Evolutionary conservation across 2,329 filamentous ascomycete species (phyloP), one percentile per base, ranked within the genome.

Genomic region (Arthroderma sp.): DNA sequence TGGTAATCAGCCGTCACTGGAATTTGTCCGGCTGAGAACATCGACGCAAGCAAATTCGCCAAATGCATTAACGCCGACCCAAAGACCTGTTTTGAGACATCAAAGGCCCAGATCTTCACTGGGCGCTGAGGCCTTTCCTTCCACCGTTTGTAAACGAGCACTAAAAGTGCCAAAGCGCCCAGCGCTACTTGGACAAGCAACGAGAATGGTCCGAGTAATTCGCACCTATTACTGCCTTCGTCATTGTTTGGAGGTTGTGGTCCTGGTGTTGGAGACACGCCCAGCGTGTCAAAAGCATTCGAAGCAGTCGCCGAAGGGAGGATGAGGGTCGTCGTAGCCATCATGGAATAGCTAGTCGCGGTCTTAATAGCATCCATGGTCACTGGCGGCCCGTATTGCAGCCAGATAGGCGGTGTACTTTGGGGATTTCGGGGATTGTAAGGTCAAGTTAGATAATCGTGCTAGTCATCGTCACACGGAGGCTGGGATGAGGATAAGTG

Each of bases 41-140:
- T 86, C 39, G 86, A 93, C 83, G 98, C 94, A 63, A 94, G 78
- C 43, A 98, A 74, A 60, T 98, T 98, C 54, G 88, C 85, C 38
- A 89, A 73, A 66, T 98, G 91, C 31, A 95, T 79, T 62, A 98
- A 73, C 38, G 87, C 81, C 29, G 87, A 93, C 22, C 91, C 91
- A 57, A 96, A 84, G 44, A 98, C 86, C 70, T 98, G 91, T 70
- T 98, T 98, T 30, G 86, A 94, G 27, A 81, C 91, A 60, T 98
- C 91, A 63, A 96, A 98, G 63, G 85, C 88, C 89, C 91, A 98
- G 53, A 98, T 87, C 73, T 93, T 94, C 58, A 96, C 60, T 1
- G 89, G 89, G 45, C 91, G 77, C 62, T 95, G 89, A 1, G 91
- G 89, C 46, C 85, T 75, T 66, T 98, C 91, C 52, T 85, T 78